Evolutionary conservation across 163 green algal species (phyloP), one percentile per base, ranked within the genome.

Genomic region (Scenedesmus sp.): DNA sequence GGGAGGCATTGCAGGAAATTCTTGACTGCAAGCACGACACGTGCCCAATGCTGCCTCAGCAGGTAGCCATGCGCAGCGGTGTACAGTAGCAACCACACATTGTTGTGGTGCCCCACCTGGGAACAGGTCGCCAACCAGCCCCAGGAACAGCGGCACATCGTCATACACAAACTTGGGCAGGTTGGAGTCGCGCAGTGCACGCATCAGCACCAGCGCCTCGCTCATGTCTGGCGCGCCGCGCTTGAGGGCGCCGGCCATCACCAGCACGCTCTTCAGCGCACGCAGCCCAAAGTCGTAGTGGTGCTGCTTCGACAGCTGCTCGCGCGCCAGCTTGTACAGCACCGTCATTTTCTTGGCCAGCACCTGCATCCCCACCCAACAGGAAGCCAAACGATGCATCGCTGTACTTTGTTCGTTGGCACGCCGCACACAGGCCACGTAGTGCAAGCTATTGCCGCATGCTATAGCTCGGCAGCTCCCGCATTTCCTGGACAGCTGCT

Each of bases 321-420:
- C 96, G 22, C 94, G 92, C 2, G 94, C 95, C 59, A 99, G 95
- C 94, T 97, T 98, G 95, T 98, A 98, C 89, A 98, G 94, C 91
- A 98, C 96, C 43, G 95, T 98, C 96, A 99, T 98, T 94, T 99
- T 99, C 95, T 98, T 98, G 43, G 97, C 97, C 33, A 98, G 93
- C 26, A 95, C 89, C 95, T 95, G 87, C 18, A 43, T 20, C 15
- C 6, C 20, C 44, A 87, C 13, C 18, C 49, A 76, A 35, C 16
- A 78, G 44, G 15, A 35, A 68, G 46, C 18, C 40, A 85, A 37
- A 61, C 3, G 46, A 68, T 10, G 44, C 2, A 80, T 80, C 33
- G 9, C 9, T 73, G 70, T 44, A 15, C 79, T 44, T 0, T 4
- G 76, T 65, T 35, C 9, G 79, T 1, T 61, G 26, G 40, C 42